Evolutionary conservation across 306 rosid species (phyloP).

Genomic region (Lithocarpus polystachyus): DNA sequence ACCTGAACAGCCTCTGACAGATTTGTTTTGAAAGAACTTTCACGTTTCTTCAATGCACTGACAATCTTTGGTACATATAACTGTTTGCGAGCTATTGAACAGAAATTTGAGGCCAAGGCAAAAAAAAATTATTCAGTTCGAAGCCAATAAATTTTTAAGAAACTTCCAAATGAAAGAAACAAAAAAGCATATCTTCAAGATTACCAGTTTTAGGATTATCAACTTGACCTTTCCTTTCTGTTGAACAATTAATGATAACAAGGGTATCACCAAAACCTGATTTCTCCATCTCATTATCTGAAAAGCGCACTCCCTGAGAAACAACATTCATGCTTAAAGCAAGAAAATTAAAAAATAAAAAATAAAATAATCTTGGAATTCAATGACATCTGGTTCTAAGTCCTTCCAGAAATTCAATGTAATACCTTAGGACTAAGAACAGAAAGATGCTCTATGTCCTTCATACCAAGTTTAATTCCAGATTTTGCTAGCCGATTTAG

Average conservation of each 20-base stretch:
- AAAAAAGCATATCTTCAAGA: constrained; percentile 1
- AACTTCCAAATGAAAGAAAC: constrained; percentile 14
- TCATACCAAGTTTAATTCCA: constrained; percentile 47
- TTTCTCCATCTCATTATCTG: constrained; percentile 35
- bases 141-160: constrained; percentile 6
- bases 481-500: constrained; percentile 45
- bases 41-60: constrained; percentile 59
- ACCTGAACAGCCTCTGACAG: constrained; percentile 55
- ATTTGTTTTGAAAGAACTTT: constrained; percentile 48
- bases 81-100: constrained; percentile 45
- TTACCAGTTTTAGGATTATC: constrained; percentile 45
- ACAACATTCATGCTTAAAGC: neutral
- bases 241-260: constrained; percentile 33
- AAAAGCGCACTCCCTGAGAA: constrained; percentile 56
- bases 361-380: neutral
- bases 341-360: neutral
- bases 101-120: constrained; percentile 23
- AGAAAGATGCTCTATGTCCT: constrained; percentile 61
- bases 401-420: constrained; percentile 6
- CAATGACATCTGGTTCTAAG: neutral
- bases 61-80: constrained; percentile 43
- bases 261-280: constrained; percentile 41
- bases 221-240: constrained; percentile 21
- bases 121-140: neutral
- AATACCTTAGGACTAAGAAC: constrained; percentile 73